Percentiles rank a stretch among this genome's conserved stretches.
Evolutionary conservation across 2,329 filamentous ascomycete species (phyloP).

Genomic region (Pseudocercospora vitis): DNA sequence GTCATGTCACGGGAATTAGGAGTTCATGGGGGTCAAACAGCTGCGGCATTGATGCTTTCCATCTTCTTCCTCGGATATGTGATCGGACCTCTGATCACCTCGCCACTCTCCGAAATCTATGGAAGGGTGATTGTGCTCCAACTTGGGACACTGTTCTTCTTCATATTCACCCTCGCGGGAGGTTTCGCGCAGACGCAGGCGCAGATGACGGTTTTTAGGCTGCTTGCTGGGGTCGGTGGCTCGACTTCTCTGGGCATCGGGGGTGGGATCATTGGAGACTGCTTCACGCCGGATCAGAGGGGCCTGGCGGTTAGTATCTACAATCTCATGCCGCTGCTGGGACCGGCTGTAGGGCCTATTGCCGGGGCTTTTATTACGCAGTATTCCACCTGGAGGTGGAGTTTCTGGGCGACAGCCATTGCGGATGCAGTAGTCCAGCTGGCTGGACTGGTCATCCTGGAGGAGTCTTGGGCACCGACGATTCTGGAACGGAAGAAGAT

Average conservation of each 20-base stretch:
- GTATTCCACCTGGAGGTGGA: conserved; percentile 54
- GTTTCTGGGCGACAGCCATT: conserved; percentile 45
- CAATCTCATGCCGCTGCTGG: conserved; percentile 39
- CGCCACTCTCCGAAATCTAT: conserved; percentile 41
- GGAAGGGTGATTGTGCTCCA: conserved; percentile 35
- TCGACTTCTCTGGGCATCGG: conserved; percentile 35
- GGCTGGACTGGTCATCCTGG: conserved; percentile 40
- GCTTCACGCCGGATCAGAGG: conserved; percentile 33
- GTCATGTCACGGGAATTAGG: no score
- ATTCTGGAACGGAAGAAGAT: no score
- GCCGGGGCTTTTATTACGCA: conserved; percentile 54
- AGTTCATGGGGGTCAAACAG: no score
- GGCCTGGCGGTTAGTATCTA: conserved; percentile 36
- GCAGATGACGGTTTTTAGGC: conserved; percentile 33
- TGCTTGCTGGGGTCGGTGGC: conserved; percentile 36
- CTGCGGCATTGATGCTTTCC: conserved; percentile 46
- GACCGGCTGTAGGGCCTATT: conserved; percentile 47
- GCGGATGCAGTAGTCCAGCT: conserved; percentile 41
- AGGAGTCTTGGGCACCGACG: no score
- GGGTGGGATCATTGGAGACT: conserved; percentile 33
- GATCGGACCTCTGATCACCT: conserved; percentile 46
- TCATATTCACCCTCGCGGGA: conserved; percentile 35
- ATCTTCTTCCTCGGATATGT: conserved; percentile 59
- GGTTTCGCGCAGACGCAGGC: conserved; percentile 31
- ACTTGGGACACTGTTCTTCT: conserved; percentile 33